These are phyloP conservation scores for Garcia nutans DNA, from an alignment of 345 rosid species.

Conservation along the genomic window DNA sequence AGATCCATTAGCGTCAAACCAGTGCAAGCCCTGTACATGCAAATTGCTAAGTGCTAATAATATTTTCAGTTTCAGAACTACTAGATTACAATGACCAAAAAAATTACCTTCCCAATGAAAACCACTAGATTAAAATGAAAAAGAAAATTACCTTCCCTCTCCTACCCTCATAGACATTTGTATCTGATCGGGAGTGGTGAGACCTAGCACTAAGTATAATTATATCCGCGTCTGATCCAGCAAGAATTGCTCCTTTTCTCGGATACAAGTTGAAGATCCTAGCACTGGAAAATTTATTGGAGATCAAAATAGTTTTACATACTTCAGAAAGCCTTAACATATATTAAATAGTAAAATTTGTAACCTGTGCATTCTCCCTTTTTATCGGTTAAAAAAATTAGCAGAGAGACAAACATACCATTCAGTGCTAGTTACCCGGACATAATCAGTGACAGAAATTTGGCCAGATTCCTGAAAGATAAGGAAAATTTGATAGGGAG, in stretches of 20 bases:
- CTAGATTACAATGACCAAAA: background rate
- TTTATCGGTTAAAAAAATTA: background rate
- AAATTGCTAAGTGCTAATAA: conserved; percentile 1
- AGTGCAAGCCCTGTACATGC: background rate
- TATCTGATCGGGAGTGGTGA: conserved; percentile 87
- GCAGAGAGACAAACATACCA: conserved; percentile 44
- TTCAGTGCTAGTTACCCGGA: conserved; percentile 72
- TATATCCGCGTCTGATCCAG: conserved; percentile 96
- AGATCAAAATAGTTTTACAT: background rate
- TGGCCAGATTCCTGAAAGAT: conserved; percentile 68
- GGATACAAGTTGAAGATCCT: conserved; percentile 90
- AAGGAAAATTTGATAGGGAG: conserved; percentile 1
- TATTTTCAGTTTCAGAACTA: background rate
- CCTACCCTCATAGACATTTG: conserved; percentile 79
- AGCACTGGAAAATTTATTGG: conserved; percentile 53
- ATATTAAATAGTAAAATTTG: background rate
- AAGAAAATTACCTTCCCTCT: conserved; percentile 62
- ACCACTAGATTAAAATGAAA: background rate
- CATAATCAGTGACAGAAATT: conserved; percentile 68
- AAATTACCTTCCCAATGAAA: no score
- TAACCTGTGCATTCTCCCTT: background rate
- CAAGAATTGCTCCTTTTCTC: conserved; percentile 86
- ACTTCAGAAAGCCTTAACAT: background rate
- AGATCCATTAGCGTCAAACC: background rate
- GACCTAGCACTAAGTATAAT: conserved; percentile 66